Evolutionary conservation across 257 asterid species (phyloP), one percentile per base, ranked within the genome.

Genomic region (Lantana camara): DNA sequence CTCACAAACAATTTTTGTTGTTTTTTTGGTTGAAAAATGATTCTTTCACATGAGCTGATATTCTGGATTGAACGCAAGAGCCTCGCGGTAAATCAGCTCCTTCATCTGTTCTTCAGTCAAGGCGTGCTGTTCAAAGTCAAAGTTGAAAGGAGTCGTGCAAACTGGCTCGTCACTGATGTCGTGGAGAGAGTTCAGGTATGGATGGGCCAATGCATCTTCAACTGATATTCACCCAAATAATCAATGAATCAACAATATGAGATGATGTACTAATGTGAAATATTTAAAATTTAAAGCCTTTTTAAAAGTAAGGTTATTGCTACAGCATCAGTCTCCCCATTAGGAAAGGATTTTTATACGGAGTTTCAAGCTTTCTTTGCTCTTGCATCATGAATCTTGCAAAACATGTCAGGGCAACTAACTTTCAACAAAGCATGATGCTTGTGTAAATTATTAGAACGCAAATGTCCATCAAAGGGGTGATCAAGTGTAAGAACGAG

Each of bases 141-240:
- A 92, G 89, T 63, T 85, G 67, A 92, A 92, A n/a, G 98, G 98
- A 42, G 77, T 85, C 80, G 61, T 20, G 76, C 95, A 87, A 50
- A 79, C 68, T 1, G 98, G 98, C 83, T 92, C 98, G 56, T 92
- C 98, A 20, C 96, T 92, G 66, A 87, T 85, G 83, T 92, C 98
- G 5, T 92, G 98, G 76, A 92, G 98, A 32, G 98, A 92, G 65
- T 85, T 89, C 49, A 92, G 79, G 73, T 92, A 92, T 3, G 98
- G 96, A 72, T 92, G 98, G 23, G 88, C 98, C 75, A 92, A 56
- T 21, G 98, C 98, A 24, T 55, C 97, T 73, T 87, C 98, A 71
- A 92, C 98, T 92, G 94, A 77, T 62, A 66, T n/a, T 38, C 22
- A 16, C 23, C 21, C 48, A 61, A 19, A 66, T 14, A 44, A 37